These are phyloP conservation scores for Paraglomus brasilianum DNA, from an alignment of 192 early-diverging fungal species.

Conservation along the genomic window DNA sequence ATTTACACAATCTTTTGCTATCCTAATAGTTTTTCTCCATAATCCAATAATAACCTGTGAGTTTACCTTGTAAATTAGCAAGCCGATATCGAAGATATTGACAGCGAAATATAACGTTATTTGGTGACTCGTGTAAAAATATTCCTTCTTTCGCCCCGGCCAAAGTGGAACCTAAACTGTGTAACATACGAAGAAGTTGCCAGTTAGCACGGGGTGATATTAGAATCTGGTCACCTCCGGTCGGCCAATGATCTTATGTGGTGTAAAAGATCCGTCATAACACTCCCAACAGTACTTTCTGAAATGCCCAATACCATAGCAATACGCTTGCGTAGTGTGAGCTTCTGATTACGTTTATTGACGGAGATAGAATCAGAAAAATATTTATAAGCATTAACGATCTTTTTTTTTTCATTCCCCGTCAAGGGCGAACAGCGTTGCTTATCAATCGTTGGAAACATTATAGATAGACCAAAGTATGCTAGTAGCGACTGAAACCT, in stretches of 20 bases:
- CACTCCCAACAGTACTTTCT: conserved; percentile 5
- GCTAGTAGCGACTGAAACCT: too few species aligned
- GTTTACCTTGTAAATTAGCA: neutral
- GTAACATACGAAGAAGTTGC: conserved; percentile 5
- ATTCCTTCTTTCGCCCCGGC: conserved; percentile 16
- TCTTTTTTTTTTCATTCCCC: conserved; percentile 18
- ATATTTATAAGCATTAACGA: conserved; percentile 1
- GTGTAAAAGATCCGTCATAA: neutral
- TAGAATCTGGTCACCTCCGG: neutral
- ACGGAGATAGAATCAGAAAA: neutral
- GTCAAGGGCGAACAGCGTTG: too few species aligned
- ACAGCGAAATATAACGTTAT: conserved; percentile 12
- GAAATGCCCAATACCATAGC: neutral
- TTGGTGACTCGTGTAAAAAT: conserved; percentile 14
- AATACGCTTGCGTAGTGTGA: conserved; percentile 12
- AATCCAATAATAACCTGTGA: conserved; percentile 9
- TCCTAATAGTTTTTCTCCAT: conserved; percentile 3
- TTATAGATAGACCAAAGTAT: too few species aligned
- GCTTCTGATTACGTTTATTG: neutral
- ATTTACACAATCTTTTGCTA: conserved; percentile 7
- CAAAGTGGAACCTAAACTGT: conserved; percentile 8
- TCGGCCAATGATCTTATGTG: conserved; percentile 4
- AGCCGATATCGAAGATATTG: conserved; percentile 1
- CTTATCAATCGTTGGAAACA: too few species aligned
- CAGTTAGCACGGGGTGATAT: neutral